Percentiles rank a stretch among this genome's conserved stretches.
Evolutionary conservation across 495 filamentous ascomycete species (phyloP).

Genomic region (Penicillium coffeae): DNA sequence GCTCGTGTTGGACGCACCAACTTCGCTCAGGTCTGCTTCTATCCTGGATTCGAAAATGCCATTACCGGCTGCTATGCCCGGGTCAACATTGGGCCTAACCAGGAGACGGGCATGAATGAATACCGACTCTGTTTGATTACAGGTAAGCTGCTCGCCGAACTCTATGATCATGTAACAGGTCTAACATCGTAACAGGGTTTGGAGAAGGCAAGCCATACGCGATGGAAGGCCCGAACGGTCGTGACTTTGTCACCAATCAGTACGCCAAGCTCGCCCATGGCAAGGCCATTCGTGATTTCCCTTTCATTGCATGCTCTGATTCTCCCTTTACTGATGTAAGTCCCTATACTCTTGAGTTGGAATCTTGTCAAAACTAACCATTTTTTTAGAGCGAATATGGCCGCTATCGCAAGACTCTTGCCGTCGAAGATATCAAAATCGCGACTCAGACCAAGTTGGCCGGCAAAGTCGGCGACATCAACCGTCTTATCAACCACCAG

Average conservation of each 20-base stretch:
- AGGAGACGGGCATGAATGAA: slow-evolving; percentile 60
- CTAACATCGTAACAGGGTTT: slow-evolving; percentile 54
- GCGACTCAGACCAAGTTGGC: slow-evolving; percentile 63
- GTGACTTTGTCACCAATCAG: slow-evolving; percentile 67
- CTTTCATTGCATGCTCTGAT: slow-evolving; percentile 81
- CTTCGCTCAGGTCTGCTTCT: slow-evolving; percentile 84
- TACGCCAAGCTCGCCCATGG: slow-evolving; percentile 74
- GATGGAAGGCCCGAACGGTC: slow-evolving; percentile 65
- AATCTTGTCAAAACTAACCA: slow-evolving; percentile 20
- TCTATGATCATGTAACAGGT: slow-evolving; percentile 29
- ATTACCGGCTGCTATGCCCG: slow-evolving; percentile 77
- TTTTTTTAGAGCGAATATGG: slow-evolving; percentile 64
- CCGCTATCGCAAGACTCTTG: slow-evolving; percentile 74
- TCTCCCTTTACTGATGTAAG: slow-evolving; percentile 67
- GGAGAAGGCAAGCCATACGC: slow-evolving; percentile 74
- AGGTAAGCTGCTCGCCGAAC: slow-evolving; percentile 44
- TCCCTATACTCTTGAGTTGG: not conserved
- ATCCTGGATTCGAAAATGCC: slow-evolving; percentile 78
- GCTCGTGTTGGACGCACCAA: slow-evolving; percentile 74
- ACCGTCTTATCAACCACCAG: slow-evolving; percentile 65
- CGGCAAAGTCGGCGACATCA: slow-evolving; percentile 76
- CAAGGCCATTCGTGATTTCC: slow-evolving; percentile 70
- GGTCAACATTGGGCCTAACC: slow-evolving; percentile 70
- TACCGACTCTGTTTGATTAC: slow-evolving; percentile 88
- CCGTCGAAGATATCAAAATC: slow-evolving; percentile 64